Evolutionary conservation across 75 land plant species (phyloP).

Genomic region (Pinus tabuliformis): DNA sequence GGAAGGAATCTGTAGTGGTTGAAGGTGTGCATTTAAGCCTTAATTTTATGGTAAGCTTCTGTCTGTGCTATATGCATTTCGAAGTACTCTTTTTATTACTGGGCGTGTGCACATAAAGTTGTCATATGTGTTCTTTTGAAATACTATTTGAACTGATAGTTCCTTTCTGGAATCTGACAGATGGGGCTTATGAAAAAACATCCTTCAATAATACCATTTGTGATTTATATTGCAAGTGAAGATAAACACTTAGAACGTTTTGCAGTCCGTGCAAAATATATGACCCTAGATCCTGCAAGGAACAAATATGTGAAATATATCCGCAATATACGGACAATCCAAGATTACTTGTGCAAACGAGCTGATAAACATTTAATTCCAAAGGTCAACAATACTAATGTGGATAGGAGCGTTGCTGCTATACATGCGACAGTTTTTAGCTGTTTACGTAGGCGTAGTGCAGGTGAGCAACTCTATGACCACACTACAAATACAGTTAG

Average conservation of each 20-base stretch:
- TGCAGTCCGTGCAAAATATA: slow-evolving; percentile 98
- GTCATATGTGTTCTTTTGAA: neutral
- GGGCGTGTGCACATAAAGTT: neutral
- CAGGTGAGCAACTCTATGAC: slow-evolving; percentile 80
- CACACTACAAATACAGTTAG: slow-evolving; percentile 71
- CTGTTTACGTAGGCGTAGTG: slow-evolving; percentile 71
- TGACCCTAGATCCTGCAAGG: slow-evolving; percentile 93
- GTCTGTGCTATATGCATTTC: neutral
- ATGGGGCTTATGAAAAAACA: slow-evolving; percentile 99
- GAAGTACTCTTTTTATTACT: neutral
- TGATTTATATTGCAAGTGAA: slow-evolving; percentile 90
- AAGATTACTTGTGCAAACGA: slow-evolving; percentile 81
- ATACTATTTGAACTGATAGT: neutral
- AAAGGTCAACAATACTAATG: slow-evolving; percentile 94
- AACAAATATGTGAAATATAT: slow-evolving; percentile 97
- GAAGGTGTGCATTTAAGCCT: slow-evolving; percentile 55
- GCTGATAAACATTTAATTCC: slow-evolving; percentile 95
- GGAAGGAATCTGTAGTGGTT: slow-evolving; percentile 44
- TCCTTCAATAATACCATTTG: slow-evolving; percentile 95
- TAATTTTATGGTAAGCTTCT: slow-evolving; percentile 45
- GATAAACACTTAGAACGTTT: slow-evolving; percentile 92
- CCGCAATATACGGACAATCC: slow-evolving; percentile 86
- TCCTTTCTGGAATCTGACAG: slow-evolving; percentile 24
- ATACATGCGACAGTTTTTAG: slow-evolving; percentile 95
- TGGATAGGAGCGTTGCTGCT: slow-evolving; percentile 89